Conservation (phyloP, 331 rosid genomes). For the Acacia concinna region DNA sequence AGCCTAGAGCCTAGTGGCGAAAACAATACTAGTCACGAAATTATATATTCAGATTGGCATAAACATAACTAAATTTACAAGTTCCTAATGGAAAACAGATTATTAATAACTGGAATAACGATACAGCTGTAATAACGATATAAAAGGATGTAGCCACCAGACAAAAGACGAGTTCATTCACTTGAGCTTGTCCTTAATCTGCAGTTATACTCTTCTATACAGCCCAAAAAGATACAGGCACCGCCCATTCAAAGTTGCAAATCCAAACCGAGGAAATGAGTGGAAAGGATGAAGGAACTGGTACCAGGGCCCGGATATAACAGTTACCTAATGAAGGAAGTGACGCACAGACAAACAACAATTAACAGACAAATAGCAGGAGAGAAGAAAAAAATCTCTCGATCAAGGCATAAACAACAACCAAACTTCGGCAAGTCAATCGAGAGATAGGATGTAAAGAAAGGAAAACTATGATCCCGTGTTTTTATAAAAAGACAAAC, state of each 20-base stretch:
- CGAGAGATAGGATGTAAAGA: not conserved
- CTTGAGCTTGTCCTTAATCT: not conserved
- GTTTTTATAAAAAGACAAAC: not conserved
- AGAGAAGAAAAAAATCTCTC: not conserved
- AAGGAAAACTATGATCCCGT: not conserved
- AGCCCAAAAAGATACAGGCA: not conserved
- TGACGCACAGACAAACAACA: not conserved
- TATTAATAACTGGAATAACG: not conserved
- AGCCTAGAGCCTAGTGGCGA: no score
- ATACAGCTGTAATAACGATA: not conserved
- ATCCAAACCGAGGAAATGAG: not conserved
- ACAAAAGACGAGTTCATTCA: not conserved
- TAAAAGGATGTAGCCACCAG: not conserved
- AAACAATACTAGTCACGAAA: not conserved
- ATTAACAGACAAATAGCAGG: not conserved
- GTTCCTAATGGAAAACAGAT: not conserved
- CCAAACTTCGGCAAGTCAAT: constrained; percentile 12
- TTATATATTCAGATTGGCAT: not conserved
- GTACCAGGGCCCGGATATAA: not conserved
- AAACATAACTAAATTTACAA: not conserved
- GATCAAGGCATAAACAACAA: constrained; percentile 8
- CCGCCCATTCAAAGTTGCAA: not conserved
- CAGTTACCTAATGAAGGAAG: not conserved
- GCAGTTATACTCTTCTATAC: not conserved
- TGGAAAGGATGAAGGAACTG: not conserved